Evolutionary conservation across 2,329 filamentous ascomycete genomes (phyloP), one percentile per base, ranked within the genome.

Genomic region (Fusarium fujikuroi): DNA sequence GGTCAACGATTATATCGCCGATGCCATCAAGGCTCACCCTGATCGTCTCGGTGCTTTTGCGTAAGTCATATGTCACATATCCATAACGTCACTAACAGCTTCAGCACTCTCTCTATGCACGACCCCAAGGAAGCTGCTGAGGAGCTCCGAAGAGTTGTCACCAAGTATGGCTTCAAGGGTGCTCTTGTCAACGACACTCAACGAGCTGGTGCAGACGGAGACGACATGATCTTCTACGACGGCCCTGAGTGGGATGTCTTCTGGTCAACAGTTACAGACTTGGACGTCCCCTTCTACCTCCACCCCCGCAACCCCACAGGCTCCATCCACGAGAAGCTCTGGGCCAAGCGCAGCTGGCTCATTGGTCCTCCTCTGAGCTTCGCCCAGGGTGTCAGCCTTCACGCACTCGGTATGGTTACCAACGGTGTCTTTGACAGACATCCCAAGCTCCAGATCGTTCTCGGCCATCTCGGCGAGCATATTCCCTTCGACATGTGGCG

Each of bases 171-270:
- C n/a, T 92, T 92, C 82, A 86, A 89, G 67, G 90, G 90, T 6
- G 89, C 85, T 7, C 80, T 92, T 9, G 85, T 92, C 50, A 91
- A 91, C 75, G 88, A 91, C 76, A 88, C 85, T 5, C 90, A 92
- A 76, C 86, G 87, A 34, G 84, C 88, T 21, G 89, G 89, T 7
- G 70, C 81, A 0, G 87, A 90, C 64, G 89, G 89, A 42, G 88
- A 91, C 63, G 85, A 86, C 30, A 87, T 90, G 83, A 82, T 92
- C 77, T 92, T 91, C 81, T 92, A 92, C 80, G 91, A 92, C 76
- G 82, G 85, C 14, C 84, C 86, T 0, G 85, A 88, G 67, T 92
- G 87, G 84, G 88, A 90, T 72, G 79, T 86, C 28, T 92, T 92
- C 84, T 92, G 90, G 90, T 76, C 83, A 18, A 86, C 85, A 1